These are phyloP conservation scores for Boletus eberwhitei DNA, from an alignment of 768 basidiomycete genomes.

Conservation along the genomic window DNA sequence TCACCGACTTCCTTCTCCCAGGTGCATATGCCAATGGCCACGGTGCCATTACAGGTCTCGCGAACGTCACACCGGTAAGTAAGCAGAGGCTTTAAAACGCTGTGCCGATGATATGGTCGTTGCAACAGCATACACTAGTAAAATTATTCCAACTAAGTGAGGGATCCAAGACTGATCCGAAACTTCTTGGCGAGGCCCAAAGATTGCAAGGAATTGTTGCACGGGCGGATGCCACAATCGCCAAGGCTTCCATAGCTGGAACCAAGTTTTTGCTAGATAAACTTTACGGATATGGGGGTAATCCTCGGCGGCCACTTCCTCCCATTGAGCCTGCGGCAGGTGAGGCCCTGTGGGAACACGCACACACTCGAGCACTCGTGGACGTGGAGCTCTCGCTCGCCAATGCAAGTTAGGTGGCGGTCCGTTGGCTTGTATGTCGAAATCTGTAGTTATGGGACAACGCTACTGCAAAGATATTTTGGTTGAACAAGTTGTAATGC, in stretches of 20 bases:
- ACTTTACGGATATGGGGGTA: constrained; percentile 77
- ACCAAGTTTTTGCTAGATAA: constrained; percentile 79
- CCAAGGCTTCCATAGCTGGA: constrained; percentile 72
- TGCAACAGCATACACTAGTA: constrained; percentile 49
- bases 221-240: constrained; percentile 75
- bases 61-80: constrained; percentile 74
- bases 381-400: constrained; percentile 56
- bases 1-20: constrained; percentile 76
- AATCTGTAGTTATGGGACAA: neutral
- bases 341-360: constrained; percentile 66
- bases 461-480: neutral
- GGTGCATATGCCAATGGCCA: constrained; percentile 71
- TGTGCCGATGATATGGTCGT: neutral
- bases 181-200: constrained; percentile 64
- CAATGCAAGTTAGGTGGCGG: constrained; percentile 26
- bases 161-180: constrained; percentile 50
- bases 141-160: constrained; percentile 63
- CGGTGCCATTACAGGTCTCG: constrained; percentile 89
- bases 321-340: constrained; percentile 57
- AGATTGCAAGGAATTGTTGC: constrained; percentile 78
- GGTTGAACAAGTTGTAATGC: neutral
- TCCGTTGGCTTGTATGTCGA: neutral
- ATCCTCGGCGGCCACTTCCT: constrained; percentile 73
- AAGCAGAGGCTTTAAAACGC: neutral
- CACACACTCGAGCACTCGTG: constrained; percentile 67